Conservation (phyloP, 129 eudicot genomes). For the carrot (Daucus carota) region DH1_v3.0 NC_030384.2:29885001-29885500, state of each 20-base stretch:
- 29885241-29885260: background rate
- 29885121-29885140: background rate
- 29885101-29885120: background rate
- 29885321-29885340: slow-evolving; percentile 52
- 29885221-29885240: background rate
- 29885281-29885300: slow-evolving; percentile 30
- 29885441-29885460: slow-evolving; percentile 55
- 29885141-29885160: background rate
- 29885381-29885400: slow-evolving; percentile 36
- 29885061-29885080: background rate
- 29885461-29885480: slow-evolving; percentile 83
- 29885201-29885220: background rate
- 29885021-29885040: background rate
- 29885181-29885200: background rate
- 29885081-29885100: background rate
- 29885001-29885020: no score
- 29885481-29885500: slow-evolving; percentile 73
- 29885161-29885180: background rate
- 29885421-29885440: slow-evolving; percentile 87
- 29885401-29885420: slow-evolving; percentile 80
- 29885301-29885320: slow-evolving; percentile 26
- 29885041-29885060: background rate
- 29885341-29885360: slow-evolving; percentile 70
- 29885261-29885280: background rate
- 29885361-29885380: slow-evolving; percentile 27